Conservation (phyloP, 192 early-diverging fungal genomes). For the Podila epigama region DNA sequence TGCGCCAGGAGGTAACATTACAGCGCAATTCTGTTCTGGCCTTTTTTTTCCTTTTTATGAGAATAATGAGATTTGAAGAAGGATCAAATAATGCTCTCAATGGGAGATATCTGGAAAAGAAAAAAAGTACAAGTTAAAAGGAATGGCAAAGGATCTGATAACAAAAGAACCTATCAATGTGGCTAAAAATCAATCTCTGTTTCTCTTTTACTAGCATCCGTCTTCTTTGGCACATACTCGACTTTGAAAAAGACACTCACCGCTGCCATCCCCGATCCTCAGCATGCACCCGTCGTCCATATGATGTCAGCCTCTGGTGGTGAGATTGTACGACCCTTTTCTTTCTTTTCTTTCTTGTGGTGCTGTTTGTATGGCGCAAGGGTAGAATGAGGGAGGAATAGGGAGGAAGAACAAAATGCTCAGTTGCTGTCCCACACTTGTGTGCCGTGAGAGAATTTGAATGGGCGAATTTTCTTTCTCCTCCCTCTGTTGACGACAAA, state of each 20-base stretch:
- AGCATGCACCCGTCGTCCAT: slow-evolving; percentile 74
- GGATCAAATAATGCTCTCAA: background rate
- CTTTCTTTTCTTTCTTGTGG: slow-evolving; percentile 4
- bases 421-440: no score
- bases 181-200: background rate
- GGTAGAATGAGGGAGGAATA: no score
- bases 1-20: slow-evolving; percentile 77
- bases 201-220: slow-evolving; percentile 58
- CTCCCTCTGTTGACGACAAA: no score
- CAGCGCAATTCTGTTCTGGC: no score
- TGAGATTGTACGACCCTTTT: slow-evolving; percentile 88
- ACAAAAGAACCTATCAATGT: background rate
- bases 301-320: slow-evolving; percentile 91
- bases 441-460: no score
- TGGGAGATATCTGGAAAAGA: background rate
- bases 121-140: no score
- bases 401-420: no score
- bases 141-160: background rate
- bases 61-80: background rate
- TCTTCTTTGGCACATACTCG: slow-evolving; percentile 96
- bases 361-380: background rate
- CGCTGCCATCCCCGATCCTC: slow-evolving; percentile 39
- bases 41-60: background rate
- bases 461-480: no score
- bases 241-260: slow-evolving; percentile 67